Percentiles rank a stretch among this genome's conserved stretches.
Evolutionary conservation across 2,329 filamentous ascomycete species (phyloP).

Genomic region (Cladorrhinum sp.): DNA sequence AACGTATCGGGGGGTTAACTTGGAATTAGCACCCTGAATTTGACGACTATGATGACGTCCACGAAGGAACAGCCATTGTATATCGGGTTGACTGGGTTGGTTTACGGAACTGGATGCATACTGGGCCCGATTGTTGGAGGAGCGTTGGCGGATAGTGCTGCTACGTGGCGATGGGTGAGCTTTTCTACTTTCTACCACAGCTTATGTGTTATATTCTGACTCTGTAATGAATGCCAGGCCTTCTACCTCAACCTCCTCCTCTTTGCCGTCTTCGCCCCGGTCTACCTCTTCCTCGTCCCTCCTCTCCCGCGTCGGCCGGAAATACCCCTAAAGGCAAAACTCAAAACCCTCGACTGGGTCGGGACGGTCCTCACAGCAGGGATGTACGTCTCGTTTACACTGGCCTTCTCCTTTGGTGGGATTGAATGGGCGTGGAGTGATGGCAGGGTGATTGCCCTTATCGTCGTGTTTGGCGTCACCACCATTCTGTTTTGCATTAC

Average conservation of each 20-base stretch:
- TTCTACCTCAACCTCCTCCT: slow-evolving; percentile 58
- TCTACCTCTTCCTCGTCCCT: slow-evolving; percentile 33
- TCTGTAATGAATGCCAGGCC: slow-evolving; percentile 13
- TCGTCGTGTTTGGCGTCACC: slow-evolving; percentile 41
- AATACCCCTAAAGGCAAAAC: neutral
- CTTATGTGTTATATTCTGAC: no score
- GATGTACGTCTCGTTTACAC: slow-evolving; percentile 38
- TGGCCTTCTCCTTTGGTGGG: slow-evolving; percentile 53
- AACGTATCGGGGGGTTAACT: no score
- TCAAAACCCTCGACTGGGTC: slow-evolving; percentile 40
- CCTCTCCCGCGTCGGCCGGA: slow-evolving; percentile 17
- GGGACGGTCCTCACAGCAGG: slow-evolving; percentile 43
- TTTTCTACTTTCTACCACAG: neutral
- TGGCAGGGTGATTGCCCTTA: slow-evolving; percentile 43
- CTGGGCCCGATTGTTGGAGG: slow-evolving; percentile 48
- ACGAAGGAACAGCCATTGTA: slow-evolving; percentile 29
- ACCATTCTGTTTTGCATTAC: slow-evolving; percentile 40
- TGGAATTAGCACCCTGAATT: slow-evolving; percentile 27
- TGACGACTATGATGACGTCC: slow-evolving; percentile 24
- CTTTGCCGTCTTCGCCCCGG: slow-evolving; percentile 34
- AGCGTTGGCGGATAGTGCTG: slow-evolving; percentile 40
- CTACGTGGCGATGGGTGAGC: slow-evolving; percentile 42
- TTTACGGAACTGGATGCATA: slow-evolving; percentile 45
- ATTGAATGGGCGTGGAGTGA: slow-evolving; percentile 45
- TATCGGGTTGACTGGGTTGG: slow-evolving; percentile 29